Conservation (phyloP, 2,329 filamentous ascomycete species). For the Fusarium metavorans region DNA sequence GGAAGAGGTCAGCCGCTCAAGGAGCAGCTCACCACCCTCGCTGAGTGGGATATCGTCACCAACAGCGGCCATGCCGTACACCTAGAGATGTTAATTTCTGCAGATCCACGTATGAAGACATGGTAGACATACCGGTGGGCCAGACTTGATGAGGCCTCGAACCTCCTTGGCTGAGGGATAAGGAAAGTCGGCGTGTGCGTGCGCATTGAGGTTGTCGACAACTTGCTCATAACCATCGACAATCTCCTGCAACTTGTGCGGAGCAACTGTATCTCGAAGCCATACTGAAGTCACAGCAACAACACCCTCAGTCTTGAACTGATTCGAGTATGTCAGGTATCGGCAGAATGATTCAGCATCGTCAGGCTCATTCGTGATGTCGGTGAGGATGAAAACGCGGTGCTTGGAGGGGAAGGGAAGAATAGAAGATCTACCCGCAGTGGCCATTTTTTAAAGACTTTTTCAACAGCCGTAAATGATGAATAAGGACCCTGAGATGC, state of each 20-base stretch:
- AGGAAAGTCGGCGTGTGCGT: conserved; percentile 56
- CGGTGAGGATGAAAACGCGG: conserved; percentile 57
- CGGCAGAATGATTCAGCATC: conserved; percentile 59
- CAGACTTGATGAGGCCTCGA: conserved; percentile 49
- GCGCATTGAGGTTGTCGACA: conserved; percentile 59
- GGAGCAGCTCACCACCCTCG: conserved; percentile 58
- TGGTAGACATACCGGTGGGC: conserved; percentile 35
- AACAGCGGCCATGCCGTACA: conserved; percentile 43
- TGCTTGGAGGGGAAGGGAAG: conserved; percentile 42
- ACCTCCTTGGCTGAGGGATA: conserved; percentile 55
- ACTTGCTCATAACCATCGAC: conserved; percentile 57
- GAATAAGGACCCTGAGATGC: too few relatives aligned
- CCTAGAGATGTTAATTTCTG: background rate
- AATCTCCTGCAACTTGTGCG: conserved; percentile 52
- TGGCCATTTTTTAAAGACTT: background rate
- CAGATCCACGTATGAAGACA: too few relatives aligned
- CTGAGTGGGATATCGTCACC: conserved; percentile 38
- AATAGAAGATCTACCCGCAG: background rate
- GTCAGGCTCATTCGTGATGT: conserved; percentile 61
- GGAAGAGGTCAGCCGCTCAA: conserved; percentile 38
- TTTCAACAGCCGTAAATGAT: background rate
- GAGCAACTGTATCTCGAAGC: conserved; percentile 53
- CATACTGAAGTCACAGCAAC: conserved; percentile 59
- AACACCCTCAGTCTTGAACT: conserved; percentile 58
- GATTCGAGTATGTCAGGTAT: conserved; percentile 58